A percentile compares a stretch with the other conserved stretches of the same genome.
Conservation (phyloP, 495 filamentous ascomycete species). For the Penicillium samsonianum region DNA sequence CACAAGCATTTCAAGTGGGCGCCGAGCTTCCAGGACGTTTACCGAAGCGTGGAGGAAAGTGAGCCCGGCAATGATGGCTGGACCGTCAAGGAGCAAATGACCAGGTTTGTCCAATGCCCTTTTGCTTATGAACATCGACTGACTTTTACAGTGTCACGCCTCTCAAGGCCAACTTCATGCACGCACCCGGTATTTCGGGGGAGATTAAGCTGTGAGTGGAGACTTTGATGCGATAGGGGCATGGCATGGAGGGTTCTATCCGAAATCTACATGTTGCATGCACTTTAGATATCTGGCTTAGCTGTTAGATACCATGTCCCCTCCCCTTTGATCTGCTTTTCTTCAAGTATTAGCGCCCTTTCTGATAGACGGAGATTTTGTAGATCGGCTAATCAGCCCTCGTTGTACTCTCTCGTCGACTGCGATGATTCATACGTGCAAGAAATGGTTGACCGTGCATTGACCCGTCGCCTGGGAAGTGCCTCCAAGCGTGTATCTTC, state of each 20-base stretch:
- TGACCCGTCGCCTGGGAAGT: constrained; percentile 60
- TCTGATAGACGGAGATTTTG: constrained; percentile 45
- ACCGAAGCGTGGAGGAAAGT: constrained; percentile 76
- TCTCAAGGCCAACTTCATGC: constrained; percentile 89
- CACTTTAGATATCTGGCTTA: constrained; percentile 35
- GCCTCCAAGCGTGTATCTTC: constrained; percentile 47
- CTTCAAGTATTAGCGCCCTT: not conserved
- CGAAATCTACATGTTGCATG: constrained; percentile 33
- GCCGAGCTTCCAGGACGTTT: constrained; percentile 82
- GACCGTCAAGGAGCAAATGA: constrained; percentile 84
- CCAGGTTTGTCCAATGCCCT: constrained; percentile 63
- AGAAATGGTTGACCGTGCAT: constrained; percentile 71
- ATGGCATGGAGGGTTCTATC: constrained; percentile 20
- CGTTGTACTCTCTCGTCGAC: constrained; percentile 72
- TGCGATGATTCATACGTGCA: constrained; percentile 88
- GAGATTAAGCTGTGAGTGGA: constrained; percentile 91
- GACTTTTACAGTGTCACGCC: constrained; percentile 72
- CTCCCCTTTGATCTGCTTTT: constrained; percentile 21
- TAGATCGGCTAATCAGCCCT: constrained; percentile 44
- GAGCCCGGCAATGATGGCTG: constrained; percentile 91
- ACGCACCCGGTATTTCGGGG: constrained; percentile 62
- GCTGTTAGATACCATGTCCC: constrained; percentile 31
- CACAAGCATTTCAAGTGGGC: constrained; percentile 95
- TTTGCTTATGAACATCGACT: constrained; percentile 9
- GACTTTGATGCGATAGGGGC: constrained; percentile 29